A percentile compares a stretch with the other conserved stretches of the same genome.
Evolutionary conservation across 106 monocot genomes (phyloP).

Genomic region (Hemerocallis citrina): DNA sequence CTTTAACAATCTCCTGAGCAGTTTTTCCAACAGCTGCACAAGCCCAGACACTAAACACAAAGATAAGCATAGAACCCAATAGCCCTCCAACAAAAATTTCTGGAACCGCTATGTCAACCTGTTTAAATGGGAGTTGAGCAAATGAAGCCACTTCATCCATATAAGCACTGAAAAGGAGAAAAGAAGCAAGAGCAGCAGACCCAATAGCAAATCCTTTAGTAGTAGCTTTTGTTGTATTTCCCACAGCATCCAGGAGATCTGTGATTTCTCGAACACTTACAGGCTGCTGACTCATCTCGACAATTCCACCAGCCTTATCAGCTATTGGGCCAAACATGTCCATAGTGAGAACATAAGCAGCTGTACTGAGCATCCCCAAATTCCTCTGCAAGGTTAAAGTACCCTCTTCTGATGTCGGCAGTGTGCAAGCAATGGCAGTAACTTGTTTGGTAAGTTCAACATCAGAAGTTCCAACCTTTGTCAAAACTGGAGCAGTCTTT

Average conservation of each 20-base stretch:
- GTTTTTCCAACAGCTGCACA: background rate
- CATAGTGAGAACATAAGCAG: constrained; percentile 98
- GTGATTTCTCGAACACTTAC: constrained; percentile 97
- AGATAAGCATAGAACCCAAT: constrained; percentile 67
- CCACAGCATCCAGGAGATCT: constrained; percentile 95
- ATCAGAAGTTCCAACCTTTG: constrained; percentile 10
- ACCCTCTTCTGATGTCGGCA: constrained; percentile 17
- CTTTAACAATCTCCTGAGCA: background rate
- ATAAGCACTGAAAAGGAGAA: constrained; percentile 97
- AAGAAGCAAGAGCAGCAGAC: constrained; percentile 96
- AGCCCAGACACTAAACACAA: no score
- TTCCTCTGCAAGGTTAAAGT: constrained; percentile 38
- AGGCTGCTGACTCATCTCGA: constrained; percentile 99
- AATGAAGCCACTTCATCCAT: constrained; percentile 98
- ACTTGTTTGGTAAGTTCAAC: constrained; percentile 14
- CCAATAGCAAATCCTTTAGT: constrained; percentile 99
- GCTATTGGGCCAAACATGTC: constrained; percentile 99
- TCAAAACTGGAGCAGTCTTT: constrained; percentile 21
- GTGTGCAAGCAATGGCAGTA: constrained; percentile 7
- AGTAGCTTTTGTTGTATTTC: constrained; percentile 97
- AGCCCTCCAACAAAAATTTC: constrained; percentile 92
- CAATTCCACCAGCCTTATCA: constrained; percentile 99
- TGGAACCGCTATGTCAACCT: constrained; percentile 97
- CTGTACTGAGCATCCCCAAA: constrained; percentile 88
- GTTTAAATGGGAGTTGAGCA: constrained; percentile 65